A percentile compares a stretch with the other conserved stretches of the same genome.
These are phyloP conservation scores for Decorospora gaudefroyi DNA, from an alignment of 2,329 filamentous ascomycete genomes.

Conservation along the genomic window DNA sequence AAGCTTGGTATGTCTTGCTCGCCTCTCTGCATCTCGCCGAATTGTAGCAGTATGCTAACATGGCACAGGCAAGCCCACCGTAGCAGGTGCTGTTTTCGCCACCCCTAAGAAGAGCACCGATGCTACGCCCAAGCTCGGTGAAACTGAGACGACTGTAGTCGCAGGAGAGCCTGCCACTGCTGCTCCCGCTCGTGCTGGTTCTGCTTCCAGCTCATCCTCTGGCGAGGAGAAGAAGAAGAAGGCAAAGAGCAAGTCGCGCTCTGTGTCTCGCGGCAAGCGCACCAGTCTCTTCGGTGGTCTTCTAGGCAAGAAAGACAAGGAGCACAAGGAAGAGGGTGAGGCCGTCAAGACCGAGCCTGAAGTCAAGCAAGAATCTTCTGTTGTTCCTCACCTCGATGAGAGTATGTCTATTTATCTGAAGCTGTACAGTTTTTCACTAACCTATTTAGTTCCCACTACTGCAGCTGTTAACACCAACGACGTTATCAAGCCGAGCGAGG, in stretches of 20 bases:
- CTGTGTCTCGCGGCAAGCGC: slow-evolving; percentile 61
- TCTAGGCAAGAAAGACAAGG: slow-evolving; percentile 64
- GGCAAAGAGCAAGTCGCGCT: slow-evolving; percentile 63
- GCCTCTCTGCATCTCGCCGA: slow-evolving; percentile 44
- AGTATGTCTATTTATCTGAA: slow-evolving; percentile 26
- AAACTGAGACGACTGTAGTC: slow-evolving; percentile 37
- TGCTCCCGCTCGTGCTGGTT: slow-evolving; percentile 45
- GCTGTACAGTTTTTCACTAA: slow-evolving; percentile 11
- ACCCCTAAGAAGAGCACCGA: slow-evolving; percentile 56
- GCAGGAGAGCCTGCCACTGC: slow-evolving; percentile 23
- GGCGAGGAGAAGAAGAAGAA: slow-evolving; percentile 55
- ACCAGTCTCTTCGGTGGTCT: slow-evolving; percentile 62
- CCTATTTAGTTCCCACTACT: slow-evolving; percentile 32
- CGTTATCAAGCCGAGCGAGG: slow-evolving; percentile 33
- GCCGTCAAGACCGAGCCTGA: slow-evolving; percentile 43
- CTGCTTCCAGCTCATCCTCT: slow-evolving; percentile 49
- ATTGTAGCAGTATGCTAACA: slow-evolving; percentile 45
- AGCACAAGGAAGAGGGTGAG: slow-evolving; percentile 51
- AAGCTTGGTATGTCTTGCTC: slow-evolving; percentile 61
- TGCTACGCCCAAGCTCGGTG: slow-evolving; percentile 48
- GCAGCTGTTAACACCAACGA: slow-evolving; percentile 44
- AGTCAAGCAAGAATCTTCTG: slow-evolving; percentile 38
- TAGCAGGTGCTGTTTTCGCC: slow-evolving; percentile 47
- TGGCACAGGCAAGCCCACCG: slow-evolving; percentile 47
- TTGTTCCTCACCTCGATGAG: slow-evolving; percentile 40